These are phyloP conservation scores for Cinnamomum micranthum DNA, from an alignment of 164 flowering plant genomes.

Conservation along the genomic window DNA sequence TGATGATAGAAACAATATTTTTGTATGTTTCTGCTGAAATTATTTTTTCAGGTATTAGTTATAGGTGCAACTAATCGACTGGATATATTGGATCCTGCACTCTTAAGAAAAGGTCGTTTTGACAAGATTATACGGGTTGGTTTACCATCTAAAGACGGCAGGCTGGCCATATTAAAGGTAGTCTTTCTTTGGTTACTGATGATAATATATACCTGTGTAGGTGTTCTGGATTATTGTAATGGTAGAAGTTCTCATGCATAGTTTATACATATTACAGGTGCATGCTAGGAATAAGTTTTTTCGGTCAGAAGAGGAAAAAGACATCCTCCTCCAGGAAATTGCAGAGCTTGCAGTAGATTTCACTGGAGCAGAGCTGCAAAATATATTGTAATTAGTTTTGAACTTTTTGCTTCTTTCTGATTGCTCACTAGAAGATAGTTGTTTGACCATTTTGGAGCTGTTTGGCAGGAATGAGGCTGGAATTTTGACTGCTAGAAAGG, in stretches of 20 bases:
- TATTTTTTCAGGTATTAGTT: slow-evolving; percentile 68
- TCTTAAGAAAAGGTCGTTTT: slow-evolving; percentile 93
- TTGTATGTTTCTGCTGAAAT: slow-evolving; percentile 16
- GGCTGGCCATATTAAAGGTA: slow-evolving; percentile 90
- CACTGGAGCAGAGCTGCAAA: slow-evolving; percentile 97
- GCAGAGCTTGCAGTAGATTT: slow-evolving; percentile 84
- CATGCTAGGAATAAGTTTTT: slow-evolving; percentile 94
- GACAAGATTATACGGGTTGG: slow-evolving; percentile 97
- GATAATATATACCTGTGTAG: background rate
- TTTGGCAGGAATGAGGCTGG: slow-evolving; percentile 95
- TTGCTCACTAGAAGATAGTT: background rate
- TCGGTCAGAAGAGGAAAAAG: slow-evolving; percentile 81
- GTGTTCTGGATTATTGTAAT: background rate
- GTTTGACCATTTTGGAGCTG: slow-evolving; percentile 3
- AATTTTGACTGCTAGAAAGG: slow-evolving; percentile 91
- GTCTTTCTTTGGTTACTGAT: background rate
- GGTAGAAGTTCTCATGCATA: slow-evolving; percentile 9
- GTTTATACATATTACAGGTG: slow-evolving; percentile 43
- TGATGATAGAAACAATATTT: background rate
- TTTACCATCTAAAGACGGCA: slow-evolving; percentile 89
- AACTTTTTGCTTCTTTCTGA: background rate
- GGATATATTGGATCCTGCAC: slow-evolving; percentile 97
- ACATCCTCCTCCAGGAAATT: slow-evolving; percentile 65
- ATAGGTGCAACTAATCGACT: slow-evolving; percentile 96
- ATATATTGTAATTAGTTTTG: slow-evolving; percentile 57